These are phyloP conservation scores for Xanthoceras sorbifolium DNA, from an alignment of 345 rosid species.

Conservation along the genomic window DNA sequence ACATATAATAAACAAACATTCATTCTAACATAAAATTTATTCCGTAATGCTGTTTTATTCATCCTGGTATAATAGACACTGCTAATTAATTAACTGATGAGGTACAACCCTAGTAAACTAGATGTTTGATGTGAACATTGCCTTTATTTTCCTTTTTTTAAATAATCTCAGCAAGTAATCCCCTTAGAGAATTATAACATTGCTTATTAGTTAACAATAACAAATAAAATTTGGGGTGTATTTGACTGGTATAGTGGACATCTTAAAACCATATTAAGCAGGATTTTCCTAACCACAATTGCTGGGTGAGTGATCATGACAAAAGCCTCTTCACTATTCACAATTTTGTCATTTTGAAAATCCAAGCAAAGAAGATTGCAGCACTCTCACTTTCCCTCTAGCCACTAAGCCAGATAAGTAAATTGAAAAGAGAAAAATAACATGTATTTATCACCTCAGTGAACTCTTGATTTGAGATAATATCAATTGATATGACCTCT, in stretches of 20 bases:
- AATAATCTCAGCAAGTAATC: neutral
- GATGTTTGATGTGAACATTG: neutral
- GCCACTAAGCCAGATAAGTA: constrained; percentile 7
- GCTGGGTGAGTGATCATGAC: neutral
- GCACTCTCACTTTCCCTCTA: neutral
- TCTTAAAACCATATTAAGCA: neutral
- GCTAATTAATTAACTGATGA: neutral
- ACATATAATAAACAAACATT: neutral
- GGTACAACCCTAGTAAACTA: neutral
- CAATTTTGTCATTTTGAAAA: neutral
- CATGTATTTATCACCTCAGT: constrained; percentile 67
- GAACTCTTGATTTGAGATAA: constrained; percentile 96
- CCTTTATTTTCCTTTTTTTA: neutral
- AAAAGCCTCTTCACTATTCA: constrained; percentile 10
- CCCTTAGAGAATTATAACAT: neutral
- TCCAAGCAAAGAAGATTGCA: neutral
- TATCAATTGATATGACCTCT: constrained; percentile 83
- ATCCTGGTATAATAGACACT: neutral
- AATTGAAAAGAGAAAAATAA: neutral
- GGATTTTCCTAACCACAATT: neutral
- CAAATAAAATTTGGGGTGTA: neutral
- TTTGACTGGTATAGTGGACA: constrained; percentile 4
- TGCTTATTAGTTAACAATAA: neutral
- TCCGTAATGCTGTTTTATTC: neutral
- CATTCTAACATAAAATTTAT: neutral